phyloP scores from a whole-genome alignment of 1,139 yeast species.

The Protomyces arabidopsidicola region DNA sequence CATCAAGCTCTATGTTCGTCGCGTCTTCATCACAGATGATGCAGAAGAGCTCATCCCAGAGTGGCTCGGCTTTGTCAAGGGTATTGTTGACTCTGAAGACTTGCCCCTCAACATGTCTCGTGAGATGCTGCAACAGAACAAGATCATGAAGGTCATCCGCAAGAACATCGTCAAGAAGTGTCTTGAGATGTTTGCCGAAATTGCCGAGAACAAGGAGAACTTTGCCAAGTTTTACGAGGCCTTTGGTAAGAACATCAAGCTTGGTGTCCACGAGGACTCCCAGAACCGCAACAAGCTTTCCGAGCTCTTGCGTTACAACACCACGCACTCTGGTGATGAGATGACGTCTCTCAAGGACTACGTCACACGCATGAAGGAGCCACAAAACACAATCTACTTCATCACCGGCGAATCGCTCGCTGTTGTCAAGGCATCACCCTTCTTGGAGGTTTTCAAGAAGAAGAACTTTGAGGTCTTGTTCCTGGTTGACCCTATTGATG shows the following conservation, averaged over 20 bases:
- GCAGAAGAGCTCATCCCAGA: constrained; percentile 99
- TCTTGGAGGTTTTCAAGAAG: constrained; percentile 97
- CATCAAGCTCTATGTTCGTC: constrained; percentile 98
- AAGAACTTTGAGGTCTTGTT: constrained; percentile 97
- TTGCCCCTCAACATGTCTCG: constrained; percentile 99
- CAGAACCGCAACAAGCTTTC: constrained; percentile 96
- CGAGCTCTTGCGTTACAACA: constrained; percentile 93
- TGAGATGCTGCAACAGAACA: constrained; percentile 99
- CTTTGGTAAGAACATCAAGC: constrained; percentile 95
- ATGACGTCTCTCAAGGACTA: constrained; percentile 91
- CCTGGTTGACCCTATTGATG: constrained; percentile 99
- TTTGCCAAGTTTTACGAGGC: constrained; percentile 98
- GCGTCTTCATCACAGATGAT: constrained; percentile 99
- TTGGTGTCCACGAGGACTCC: constrained; percentile 98
- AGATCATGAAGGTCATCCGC: constrained; percentile 98
- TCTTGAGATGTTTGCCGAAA: constrained; percentile 97
- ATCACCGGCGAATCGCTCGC: constrained; percentile 98
- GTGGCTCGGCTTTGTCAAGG: constrained; percentile 95
- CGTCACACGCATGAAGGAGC: constrained; percentile 99
- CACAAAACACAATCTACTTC: constrained; percentile 98
- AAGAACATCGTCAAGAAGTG: constrained; percentile 98
- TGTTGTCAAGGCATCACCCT: constrained; percentile 98
- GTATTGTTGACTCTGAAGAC: constrained; percentile 99
- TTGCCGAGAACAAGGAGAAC: constrained; percentile 98
- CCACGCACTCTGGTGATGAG: constrained; percentile 93